Evolutionary conservation across 2,329 filamentous ascomycete species (phyloP).

Genomic region (Stagonosporopsis tanaceti): DNA sequence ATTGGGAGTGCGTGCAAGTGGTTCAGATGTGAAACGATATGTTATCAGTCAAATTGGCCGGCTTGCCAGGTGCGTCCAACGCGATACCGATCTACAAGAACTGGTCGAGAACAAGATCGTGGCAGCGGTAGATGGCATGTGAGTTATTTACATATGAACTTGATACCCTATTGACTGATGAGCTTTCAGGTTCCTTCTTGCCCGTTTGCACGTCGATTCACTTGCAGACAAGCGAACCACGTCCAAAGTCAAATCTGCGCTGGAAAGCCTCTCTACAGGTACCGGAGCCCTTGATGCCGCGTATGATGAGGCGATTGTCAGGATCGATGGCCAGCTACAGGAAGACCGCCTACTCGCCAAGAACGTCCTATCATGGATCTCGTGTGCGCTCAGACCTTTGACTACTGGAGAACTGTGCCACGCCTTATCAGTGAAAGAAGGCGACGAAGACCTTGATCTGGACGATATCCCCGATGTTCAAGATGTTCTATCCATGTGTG

Average conservation of each 20-base stretch:
- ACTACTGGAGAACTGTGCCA: slow-evolving; percentile 21
- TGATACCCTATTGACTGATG: neutral
- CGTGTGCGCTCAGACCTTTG: slow-evolving; percentile 22
- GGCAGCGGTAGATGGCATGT: slow-evolving; percentile 36
- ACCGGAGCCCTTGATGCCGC: slow-evolving; percentile 46
- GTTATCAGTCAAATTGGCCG: slow-evolving; percentile 25
- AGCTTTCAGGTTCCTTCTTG: slow-evolving; percentile 43
- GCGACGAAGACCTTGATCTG: slow-evolving; percentile 11
- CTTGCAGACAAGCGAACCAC: slow-evolving; percentile 42
- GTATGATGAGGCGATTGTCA: slow-evolving; percentile 54
- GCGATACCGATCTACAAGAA: slow-evolving; percentile 20
- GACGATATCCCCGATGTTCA: slow-evolving; percentile 26
- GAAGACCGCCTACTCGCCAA: slow-evolving; percentile 50
- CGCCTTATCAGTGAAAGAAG: slow-evolving; percentile 22
- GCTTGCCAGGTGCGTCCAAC: slow-evolving; percentile 28
- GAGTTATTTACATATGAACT: neutral
- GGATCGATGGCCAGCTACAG: slow-evolving; percentile 52
- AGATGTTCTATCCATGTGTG: slow-evolving; percentile 30
- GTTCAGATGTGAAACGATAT: slow-evolving; percentile 29
- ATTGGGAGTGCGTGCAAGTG: slow-evolving; percentile 32
- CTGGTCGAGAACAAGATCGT: slow-evolving; percentile 26
- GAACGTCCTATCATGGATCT: slow-evolving; percentile 27
- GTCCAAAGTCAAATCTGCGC: slow-evolving; percentile 44
- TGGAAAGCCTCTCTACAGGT: slow-evolving; percentile 45
- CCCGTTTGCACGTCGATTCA: slow-evolving; percentile 49